Evolutionary conservation across 495 filamentous ascomycete species (phyloP).

Genomic region (Aspergillus ostianus): DNA sequence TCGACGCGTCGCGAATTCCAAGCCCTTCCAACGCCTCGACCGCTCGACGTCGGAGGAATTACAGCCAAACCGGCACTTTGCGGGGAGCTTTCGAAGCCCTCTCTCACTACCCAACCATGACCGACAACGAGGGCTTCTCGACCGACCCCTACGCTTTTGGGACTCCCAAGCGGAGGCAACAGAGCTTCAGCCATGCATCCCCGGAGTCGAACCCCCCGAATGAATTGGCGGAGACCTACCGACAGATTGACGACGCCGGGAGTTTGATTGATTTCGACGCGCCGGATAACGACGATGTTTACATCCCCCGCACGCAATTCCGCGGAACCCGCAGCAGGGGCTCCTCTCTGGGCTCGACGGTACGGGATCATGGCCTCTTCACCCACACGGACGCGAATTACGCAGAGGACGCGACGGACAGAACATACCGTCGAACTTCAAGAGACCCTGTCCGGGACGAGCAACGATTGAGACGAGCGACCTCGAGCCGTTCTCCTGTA

Average conservation of each 20-base stretch:
- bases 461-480: conserved; percentile 43
- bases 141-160: conserved; percentile 13
- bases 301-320: conserved; percentile 11
- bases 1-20: conserved; percentile 30
- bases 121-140: conserved; percentile 21
- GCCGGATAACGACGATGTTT: conserved; percentile 26
- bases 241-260: conserved; percentile 44
- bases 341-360: conserved; percentile 27
- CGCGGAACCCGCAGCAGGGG: conserved; percentile 22
- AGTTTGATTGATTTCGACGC: conserved; percentile 35
- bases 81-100: conserved; percentile 35
- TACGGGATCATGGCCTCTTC: conserved; percentile 20
- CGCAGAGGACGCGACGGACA: conserved; percentile 29
- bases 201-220: conserved; percentile 42
- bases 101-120: conserved; percentile 26
- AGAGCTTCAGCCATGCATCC: conserved; percentile 15
- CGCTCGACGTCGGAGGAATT: conserved; percentile 28
- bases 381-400: conserved; percentile 27
- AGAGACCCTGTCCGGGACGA: conserved; percentile 45
- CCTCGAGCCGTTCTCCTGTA: conserved; percentile 42
- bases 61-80: conserved; percentile 37
- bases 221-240: conserved; percentile 44
- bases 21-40: conserved; percentile 31
- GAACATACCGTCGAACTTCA: conserved; percentile 31
- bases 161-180: conserved; percentile 14